phyloP scores from a whole-genome alignment of 2,329 filamentous ascomycete genomes.

The Aspergillaceae sp. region DNA sequence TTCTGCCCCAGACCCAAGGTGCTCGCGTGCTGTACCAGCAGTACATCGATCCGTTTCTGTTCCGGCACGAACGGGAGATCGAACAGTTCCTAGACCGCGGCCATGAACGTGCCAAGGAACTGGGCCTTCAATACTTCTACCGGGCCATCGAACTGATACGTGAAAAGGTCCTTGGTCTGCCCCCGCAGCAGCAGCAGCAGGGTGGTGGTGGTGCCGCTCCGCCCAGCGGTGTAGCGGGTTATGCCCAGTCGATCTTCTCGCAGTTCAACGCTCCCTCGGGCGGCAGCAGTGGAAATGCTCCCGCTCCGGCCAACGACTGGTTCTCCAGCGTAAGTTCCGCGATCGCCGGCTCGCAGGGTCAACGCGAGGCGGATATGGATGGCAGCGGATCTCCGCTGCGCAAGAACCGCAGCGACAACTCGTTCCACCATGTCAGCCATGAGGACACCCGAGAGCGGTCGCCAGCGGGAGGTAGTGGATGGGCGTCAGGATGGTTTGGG shows the following conservation, averaged over 20 bases:
- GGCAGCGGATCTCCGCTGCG: slow-evolving; percentile 44
- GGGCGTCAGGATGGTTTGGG: slow-evolving; percentile 26
- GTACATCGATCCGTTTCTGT: slow-evolving; percentile 79
- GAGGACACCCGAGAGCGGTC: slow-evolving; percentile 44
- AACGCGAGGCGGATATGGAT: slow-evolving; percentile 47
- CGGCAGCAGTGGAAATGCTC: slow-evolving; percentile 40
- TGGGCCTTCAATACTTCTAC: slow-evolving; percentile 68
- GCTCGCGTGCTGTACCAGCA: slow-evolving; percentile 76
- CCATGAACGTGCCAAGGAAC: slow-evolving; percentile 68
- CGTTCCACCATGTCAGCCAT: slow-evolving; percentile 81
- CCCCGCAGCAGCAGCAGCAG: slow-evolving; percentile 44
- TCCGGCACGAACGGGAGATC: slow-evolving; percentile 77
- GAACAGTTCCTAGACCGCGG: slow-evolving; percentile 77
- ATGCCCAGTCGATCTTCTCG: slow-evolving; percentile 73
- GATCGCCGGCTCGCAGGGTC: slow-evolving; percentile 31
- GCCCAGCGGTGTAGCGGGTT: slow-evolving; percentile 40
- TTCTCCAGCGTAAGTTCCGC: slow-evolving; percentile 70
- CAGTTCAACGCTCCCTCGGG: slow-evolving; percentile 62
- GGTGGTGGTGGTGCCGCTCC: slow-evolving; percentile 35
- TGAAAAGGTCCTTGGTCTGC: slow-evolving; percentile 69
- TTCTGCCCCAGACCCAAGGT: slow-evolving; percentile 95
- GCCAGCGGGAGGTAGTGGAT: slow-evolving; percentile 9
- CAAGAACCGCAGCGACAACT: slow-evolving; percentile 76
- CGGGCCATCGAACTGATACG: slow-evolving; percentile 62
- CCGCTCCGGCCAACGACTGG: slow-evolving; percentile 53